A percentile compares a stretch with the other conserved stretches of the same genome.
Conservation (phyloP, 345 rosid genomes). For the Combretum micranthum region DNA sequence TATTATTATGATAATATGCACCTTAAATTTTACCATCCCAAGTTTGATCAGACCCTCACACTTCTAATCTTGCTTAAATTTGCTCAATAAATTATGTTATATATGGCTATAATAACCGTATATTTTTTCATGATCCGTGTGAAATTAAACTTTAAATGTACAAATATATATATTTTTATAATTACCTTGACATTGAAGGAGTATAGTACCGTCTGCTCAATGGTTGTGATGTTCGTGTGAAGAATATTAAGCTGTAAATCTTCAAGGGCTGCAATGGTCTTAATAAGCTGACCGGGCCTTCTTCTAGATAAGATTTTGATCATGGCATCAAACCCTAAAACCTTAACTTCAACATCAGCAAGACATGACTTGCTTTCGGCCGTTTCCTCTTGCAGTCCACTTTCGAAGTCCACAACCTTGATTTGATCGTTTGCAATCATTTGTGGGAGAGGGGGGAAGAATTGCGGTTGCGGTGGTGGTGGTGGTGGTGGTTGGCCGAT, state of each 20-base stretch:
- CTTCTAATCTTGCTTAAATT: no score
- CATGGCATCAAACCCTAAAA: constrained; percentile 87
- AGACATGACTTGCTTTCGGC: constrained; percentile 80
- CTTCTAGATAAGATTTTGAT: constrained; percentile 89
- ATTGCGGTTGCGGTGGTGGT: constrained; percentile 14
- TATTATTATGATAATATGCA: no score
- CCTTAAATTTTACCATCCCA: no score
- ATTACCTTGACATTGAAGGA: constrained; percentile 91
- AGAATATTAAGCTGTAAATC: constrained; percentile 85
- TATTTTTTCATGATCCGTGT: no score
- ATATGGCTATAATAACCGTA: no score
- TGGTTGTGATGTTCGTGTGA: constrained; percentile 91
- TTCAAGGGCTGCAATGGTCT: constrained; percentile 84
- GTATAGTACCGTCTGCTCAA: constrained; percentile 90
- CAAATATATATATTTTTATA: no score
- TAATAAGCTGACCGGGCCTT: constrained; percentile 79
- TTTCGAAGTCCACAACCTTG: constrained; percentile 33
- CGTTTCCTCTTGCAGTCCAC: constrained; percentile 55
- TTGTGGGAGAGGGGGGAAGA: constrained; percentile 23
- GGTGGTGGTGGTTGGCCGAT: constrained; percentile 30
- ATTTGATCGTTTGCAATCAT: constrained; percentile 26
- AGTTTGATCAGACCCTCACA: no score
- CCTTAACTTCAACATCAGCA: constrained; percentile 90
- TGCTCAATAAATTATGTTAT: no score
- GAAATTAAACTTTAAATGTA: no score